These are phyloP conservation scores for Acidomyces sp. DNA, from an alignment of 495 filamentous ascomycete genomes.

Conservation along the genomic window DNA sequence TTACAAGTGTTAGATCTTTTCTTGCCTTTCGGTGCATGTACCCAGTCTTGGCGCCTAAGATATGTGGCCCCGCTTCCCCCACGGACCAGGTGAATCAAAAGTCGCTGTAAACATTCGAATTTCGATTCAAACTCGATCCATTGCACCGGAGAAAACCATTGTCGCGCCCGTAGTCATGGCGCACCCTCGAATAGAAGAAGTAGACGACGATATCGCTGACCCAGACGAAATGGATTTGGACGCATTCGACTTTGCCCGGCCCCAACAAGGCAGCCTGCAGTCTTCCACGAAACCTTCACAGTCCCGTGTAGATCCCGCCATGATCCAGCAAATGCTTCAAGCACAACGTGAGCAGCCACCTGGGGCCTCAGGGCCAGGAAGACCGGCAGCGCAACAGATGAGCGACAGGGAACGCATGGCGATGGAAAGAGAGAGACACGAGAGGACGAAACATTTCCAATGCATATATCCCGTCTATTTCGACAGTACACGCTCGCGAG, in stretches of 20 bases:
- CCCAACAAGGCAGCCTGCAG: constrained; percentile 3
- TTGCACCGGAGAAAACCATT: too few species aligned
- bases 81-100: too few species aligned
- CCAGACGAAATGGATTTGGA: constrained; percentile 21
- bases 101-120: too few species aligned
- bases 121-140: too few species aligned
- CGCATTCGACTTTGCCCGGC: constrained; percentile 20
- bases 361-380: neutral
- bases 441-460: constrained; percentile 49
- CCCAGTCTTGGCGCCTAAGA: too few species aligned
- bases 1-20: too few species aligned
- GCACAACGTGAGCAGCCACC: neutral
- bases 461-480: constrained; percentile 95
- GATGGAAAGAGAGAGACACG: neutral
- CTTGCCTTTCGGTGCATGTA: too few species aligned
- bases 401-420: constrained; percentile 2
- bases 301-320: constrained; percentile 11
- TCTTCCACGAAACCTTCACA: neutral
- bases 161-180: too few species aligned
- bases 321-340: constrained; percentile 8
- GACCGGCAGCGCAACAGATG: neutral
- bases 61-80: too few species aligned
- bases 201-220: constrained; percentile 11
- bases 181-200: constrained; percentile 19
- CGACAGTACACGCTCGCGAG: constrained; percentile 59